These are phyloP conservation scores for Ambrosiella cleistominuta DNA, from an alignment of 2,329 filamentous ascomycete species.

Conservation along the genomic window DNA sequence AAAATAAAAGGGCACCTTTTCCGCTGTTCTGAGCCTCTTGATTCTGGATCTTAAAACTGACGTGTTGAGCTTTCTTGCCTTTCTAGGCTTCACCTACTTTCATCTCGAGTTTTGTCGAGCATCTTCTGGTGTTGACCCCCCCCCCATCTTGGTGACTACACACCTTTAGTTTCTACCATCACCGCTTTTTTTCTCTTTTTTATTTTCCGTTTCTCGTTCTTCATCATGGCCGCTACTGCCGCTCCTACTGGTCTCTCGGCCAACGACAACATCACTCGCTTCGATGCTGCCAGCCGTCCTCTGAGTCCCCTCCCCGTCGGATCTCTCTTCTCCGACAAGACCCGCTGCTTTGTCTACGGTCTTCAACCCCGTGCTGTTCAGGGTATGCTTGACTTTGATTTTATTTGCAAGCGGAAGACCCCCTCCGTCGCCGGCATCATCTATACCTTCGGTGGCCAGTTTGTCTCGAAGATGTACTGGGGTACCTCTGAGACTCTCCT, in stretches of 20 bases:
- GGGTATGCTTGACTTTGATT: slow-evolving; percentile 97
- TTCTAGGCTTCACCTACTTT: not conserved
- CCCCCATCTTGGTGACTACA: not conserved
- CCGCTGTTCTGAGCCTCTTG: not conserved
- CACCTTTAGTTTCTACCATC: not conserved
- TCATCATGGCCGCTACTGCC: slow-evolving; percentile 23
- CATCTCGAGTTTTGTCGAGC: slow-evolving; percentile 3
- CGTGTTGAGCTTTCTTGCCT: not conserved
- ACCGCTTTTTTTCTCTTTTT: slow-evolving; percentile 2
- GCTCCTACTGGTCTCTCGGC: slow-evolving; percentile 45
- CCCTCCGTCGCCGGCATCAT: slow-evolving; percentile 98
- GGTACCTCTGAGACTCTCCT: slow-evolving; percentile 97
- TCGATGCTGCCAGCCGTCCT: slow-evolving; percentile 79
- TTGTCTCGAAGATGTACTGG: slow-evolving; percentile 99
- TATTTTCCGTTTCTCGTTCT: slow-evolving; percentile 15
- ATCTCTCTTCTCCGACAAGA: slow-evolving; percentile 97
- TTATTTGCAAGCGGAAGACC: slow-evolving; percentile 97
- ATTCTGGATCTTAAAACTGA: not conserved
- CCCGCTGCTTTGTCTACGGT: slow-evolving; percentile 98
- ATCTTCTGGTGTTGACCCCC: not conserved
- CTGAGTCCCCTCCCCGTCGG: slow-evolving; percentile 76
- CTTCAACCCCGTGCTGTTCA: slow-evolving; percentile 88
- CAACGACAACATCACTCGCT: slow-evolving; percentile 98
- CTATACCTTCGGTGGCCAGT: slow-evolving; percentile 98
- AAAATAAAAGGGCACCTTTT: not conserved